These are phyloP conservation scores for Musa acuminata DNA, from an alignment of 176 grass and related monocot species.

Conservation along the genomic window DNA sequence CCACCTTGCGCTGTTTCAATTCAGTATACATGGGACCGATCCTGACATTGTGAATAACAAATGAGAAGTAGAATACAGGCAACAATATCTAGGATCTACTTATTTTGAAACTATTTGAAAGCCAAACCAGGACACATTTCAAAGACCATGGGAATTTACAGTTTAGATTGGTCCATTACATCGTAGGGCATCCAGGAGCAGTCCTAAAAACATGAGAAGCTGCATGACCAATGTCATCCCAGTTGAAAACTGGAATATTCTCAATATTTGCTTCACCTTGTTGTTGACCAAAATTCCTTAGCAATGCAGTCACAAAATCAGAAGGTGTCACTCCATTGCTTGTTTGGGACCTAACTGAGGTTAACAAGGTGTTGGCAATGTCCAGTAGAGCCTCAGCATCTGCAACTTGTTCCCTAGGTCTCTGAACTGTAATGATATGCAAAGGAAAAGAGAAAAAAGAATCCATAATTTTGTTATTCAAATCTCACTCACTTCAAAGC, in stretches of 20 bases:
- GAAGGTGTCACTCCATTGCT: conserved; percentile 71
- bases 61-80: not conserved
- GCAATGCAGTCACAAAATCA: conserved; percentile 64
- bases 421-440: conserved; percentile 51
- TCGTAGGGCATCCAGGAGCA: conserved; percentile 57
- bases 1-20: conserved; percentile 54
- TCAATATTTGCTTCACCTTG: conserved; percentile 27
- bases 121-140: not conserved
- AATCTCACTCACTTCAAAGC: conserved; percentile 44
- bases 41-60: conserved; percentile 27
- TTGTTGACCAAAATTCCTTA: conserved; percentile 59
- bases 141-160: not conserved
- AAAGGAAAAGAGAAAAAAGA: not conserved
- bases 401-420: conserved; percentile 79
- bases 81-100: too few relatives aligned
- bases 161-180: conserved; percentile 35
- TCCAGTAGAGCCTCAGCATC: conserved; percentile 88
- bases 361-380: conserved; percentile 62
- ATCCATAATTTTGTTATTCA: conserved; percentile 19
- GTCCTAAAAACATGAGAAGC: conserved; percentile 53
- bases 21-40: conserved; percentile 76
- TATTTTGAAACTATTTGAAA: not conserved
- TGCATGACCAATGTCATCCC: conserved; percentile 48
- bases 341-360: conserved; percentile 71
- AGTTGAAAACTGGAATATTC: conserved; percentile 16